Conservation (phyloP, 2,329 filamentous ascomycete genomes). For the Taxawa tesnikishii region DNA sequence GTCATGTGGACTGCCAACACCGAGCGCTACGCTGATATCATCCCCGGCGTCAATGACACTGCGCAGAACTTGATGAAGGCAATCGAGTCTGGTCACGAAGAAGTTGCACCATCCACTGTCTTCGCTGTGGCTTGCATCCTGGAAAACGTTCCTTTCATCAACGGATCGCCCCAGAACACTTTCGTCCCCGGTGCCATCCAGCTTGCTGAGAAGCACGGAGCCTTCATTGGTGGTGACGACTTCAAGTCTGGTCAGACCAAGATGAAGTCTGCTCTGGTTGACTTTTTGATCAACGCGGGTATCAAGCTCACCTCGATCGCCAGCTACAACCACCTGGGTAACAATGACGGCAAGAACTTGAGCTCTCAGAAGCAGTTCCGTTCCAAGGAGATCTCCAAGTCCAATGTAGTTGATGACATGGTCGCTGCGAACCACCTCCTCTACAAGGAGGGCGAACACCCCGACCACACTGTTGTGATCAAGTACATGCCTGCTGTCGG, state of each 20-base stretch:
- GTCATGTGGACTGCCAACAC: slow-evolving; percentile 99
- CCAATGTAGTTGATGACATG: slow-evolving; percentile 99
- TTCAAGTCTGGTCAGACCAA: slow-evolving; percentile 99
- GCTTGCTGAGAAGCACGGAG: slow-evolving; percentile 72
- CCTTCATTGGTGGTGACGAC: slow-evolving; percentile 95
- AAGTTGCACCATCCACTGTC: slow-evolving; percentile 89
- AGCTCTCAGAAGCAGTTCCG: slow-evolving; percentile 97
- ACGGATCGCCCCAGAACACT: slow-evolving; percentile 97
- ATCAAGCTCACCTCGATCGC: slow-evolving; percentile 98
- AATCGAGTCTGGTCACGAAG: slow-evolving; percentile 75
- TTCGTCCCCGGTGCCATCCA: slow-evolving; percentile 89
- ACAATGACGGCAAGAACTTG: slow-evolving; percentile 98
- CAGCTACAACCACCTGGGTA: slow-evolving; percentile 98
- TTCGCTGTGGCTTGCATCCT: slow-evolving; percentile 93
- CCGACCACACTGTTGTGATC: slow-evolving; percentile 97
- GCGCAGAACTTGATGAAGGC: slow-evolving; percentile 84
- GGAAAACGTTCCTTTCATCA: slow-evolving; percentile 89
- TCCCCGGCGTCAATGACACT: slow-evolving; percentile 88
- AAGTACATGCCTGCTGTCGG: slow-evolving; percentile 99
- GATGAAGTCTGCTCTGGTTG: slow-evolving; percentile 98
- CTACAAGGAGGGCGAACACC: slow-evolving; percentile 86
- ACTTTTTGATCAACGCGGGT: slow-evolving; percentile 96
- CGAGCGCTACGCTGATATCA: slow-evolving; percentile 83
- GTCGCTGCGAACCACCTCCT: slow-evolving; percentile 87
- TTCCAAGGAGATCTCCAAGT: slow-evolving; percentile 99